Evolutionary conservation across 495 filamentous ascomycete genomes (phyloP).

Genomic region (Xylaria scruposa): DNA sequence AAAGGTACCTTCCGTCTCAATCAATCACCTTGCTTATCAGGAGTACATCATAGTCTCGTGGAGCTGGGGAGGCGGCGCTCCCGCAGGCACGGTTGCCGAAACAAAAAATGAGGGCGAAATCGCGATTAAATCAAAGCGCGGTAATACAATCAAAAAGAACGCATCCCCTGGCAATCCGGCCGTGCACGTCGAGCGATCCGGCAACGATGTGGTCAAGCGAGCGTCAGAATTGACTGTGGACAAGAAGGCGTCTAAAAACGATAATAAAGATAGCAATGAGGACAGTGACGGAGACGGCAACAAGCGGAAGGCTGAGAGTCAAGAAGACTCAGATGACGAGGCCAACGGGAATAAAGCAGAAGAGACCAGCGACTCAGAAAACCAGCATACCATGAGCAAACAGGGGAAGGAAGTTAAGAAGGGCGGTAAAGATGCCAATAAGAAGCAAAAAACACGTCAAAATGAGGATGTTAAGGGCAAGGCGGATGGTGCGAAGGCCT

Average conservation of each 20-base stretch:
- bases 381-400: slow-evolving; percentile 44
- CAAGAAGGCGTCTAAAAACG: slow-evolving; percentile 35
- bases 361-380: slow-evolving; percentile 28
- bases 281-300: slow-evolving; percentile 21
- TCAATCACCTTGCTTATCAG: not conserved
- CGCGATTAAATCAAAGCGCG: slow-evolving; percentile 62
- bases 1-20: not conserved
- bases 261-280: slow-evolving; percentile 31
- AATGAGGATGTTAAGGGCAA: slow-evolving; percentile 26
- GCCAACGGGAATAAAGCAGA: slow-evolving; percentile 13
- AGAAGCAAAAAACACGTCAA: slow-evolving; percentile 34
- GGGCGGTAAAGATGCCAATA: slow-evolving; percentile 40
- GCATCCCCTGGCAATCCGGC: slow-evolving; percentile 64
- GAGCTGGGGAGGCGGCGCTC: slow-evolving; percentile 60
- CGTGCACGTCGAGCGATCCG: slow-evolving; percentile 59
- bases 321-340: slow-evolving; percentile 2
- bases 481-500: slow-evolving; percentile 27
- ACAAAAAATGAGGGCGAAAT: slow-evolving; percentile 63
- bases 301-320: slow-evolving; percentile 35
- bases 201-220: slow-evolving; percentile 70
- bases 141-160: slow-evolving; percentile 68
- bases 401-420: slow-evolving; percentile 48
- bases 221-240: slow-evolving; percentile 61
- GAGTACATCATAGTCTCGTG: slow-evolving; percentile 57
- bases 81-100: slow-evolving; percentile 63